Percentiles rank a stretch among this genome's conserved stretches.
phyloP scores from a whole-genome alignment of 2,329 filamentous ascomycete genomes.

The Anisogramma anomala region DNA sequence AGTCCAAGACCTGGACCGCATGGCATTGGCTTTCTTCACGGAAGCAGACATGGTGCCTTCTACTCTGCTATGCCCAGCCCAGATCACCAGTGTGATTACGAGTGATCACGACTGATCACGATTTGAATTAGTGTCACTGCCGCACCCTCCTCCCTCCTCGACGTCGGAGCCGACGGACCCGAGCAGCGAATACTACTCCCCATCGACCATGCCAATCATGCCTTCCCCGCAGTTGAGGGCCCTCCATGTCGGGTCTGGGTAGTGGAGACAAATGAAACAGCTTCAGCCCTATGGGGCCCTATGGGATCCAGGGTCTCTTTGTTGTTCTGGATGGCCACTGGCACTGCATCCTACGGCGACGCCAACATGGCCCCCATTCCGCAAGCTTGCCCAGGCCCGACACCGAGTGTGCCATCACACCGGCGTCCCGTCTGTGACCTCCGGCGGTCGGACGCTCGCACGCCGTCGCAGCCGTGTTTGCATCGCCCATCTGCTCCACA shows the following conservation, averaged over 20 bases:
- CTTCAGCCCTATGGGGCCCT: slow-evolving; percentile 13
- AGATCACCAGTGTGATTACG: no score
- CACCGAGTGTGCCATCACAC: not conserved
- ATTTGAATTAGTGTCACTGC: no score
- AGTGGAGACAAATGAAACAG: slow-evolving; percentile 7
- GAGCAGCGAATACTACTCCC: not conserved
- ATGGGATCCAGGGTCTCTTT: not conserved
- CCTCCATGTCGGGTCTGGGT: slow-evolving; percentile 11
- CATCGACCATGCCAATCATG: not conserved
- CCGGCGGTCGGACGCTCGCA: not conserved
- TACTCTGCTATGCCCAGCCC: no score
- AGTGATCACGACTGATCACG: no score
- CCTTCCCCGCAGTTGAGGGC: slow-evolving; percentile 4
- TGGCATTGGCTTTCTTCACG: no score
- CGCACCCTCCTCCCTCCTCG: not conserved
- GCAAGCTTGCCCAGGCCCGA: not conserved
- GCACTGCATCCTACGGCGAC: slow-evolving; percentile 9
- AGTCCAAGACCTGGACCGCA: no score
- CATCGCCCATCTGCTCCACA: no score
- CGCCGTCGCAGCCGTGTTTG: no score
- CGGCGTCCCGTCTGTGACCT: not conserved
- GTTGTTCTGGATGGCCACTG: not conserved
- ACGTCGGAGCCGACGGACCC: not conserved
- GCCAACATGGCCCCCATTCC: slow-evolving; percentile 9
- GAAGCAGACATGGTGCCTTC: no score